A percentile compares a stretch with the other conserved stretches of the same genome.
Evolutionary conservation across 805 yeast species (phyloP).

Genomic region (Kuraishia hungarica): DNA sequence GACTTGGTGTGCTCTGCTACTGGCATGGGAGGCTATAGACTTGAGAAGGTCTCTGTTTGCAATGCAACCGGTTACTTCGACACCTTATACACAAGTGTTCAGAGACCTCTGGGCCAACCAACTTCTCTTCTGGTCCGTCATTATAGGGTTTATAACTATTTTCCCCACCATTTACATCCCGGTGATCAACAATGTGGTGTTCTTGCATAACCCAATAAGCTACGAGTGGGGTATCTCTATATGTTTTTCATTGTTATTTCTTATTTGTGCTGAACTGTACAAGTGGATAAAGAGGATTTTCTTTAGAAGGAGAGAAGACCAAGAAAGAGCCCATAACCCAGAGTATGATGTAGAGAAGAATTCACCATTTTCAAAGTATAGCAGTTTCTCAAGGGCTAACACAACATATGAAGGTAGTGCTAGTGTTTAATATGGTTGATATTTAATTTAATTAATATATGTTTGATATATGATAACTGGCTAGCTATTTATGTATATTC

Average conservation of each 20-base stretch:
- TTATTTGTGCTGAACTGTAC: constrained; percentile 56
- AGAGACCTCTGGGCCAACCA: constrained; percentile 66
- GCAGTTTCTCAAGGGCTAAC: constrained; percentile 46
- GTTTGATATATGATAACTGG: no score
- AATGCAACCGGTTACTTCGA: constrained; percentile 59
- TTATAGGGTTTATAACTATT: constrained; percentile 59
- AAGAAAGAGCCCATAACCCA: constrained; percentile 39
- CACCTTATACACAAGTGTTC: constrained; percentile 51
- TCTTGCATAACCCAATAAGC: constrained; percentile 61
- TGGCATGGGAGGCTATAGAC: constrained; percentile 83
- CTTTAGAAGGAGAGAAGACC: constrained; percentile 24
- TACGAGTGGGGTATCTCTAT: constrained; percentile 78
- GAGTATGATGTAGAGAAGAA: constrained; percentile 55
- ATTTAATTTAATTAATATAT: no score
- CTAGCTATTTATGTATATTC: no score
- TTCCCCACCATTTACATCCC: constrained; percentile 86
- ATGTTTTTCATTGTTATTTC: constrained; percentile 48
- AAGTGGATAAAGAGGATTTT: constrained; percentile 57
- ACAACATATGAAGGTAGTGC: constrained; percentile 22
- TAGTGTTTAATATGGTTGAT: no score
- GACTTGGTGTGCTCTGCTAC: constrained; percentile 78
- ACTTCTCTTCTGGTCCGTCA: constrained; percentile 74
- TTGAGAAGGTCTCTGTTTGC: constrained; percentile 60
- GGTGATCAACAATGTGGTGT: constrained; percentile 72
- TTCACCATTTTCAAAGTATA: constrained; percentile 55